Base-by-base conservation (phyloP, 129 eudicot genomes). In the Pittosporum tobira region DNA sequence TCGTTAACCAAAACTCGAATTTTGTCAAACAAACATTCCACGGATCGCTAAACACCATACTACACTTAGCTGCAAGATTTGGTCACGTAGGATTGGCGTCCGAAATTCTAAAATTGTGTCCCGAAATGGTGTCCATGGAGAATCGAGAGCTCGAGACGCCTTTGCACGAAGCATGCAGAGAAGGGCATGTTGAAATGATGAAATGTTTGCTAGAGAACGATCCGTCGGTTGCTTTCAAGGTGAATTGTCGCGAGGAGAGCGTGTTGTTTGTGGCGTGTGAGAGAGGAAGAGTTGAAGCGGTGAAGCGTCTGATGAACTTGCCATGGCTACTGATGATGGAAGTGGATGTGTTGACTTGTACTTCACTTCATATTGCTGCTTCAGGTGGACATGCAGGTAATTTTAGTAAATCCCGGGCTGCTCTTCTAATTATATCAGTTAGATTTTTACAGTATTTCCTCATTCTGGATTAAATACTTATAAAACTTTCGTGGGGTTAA, bases 301-400 rank as follows among this genome's bases (percentile, higher is more conserved):
- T 73, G 45, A 81, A 70, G 64, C 30, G 58, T 53, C 38, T 81
- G 70, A 1, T 81, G 18, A 50, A 45, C 59, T 66, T 70, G 19
- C 75, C 68, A 3, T 50, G 62, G 75, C 61, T 81, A 63, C 51
- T 77, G 30, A 49, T 57, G 80, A 73, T 76, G 19, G 83, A 81
- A 59, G 36, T 73, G 30, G 88, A 81, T 70, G 69, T 48, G 3
- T 63, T 14, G 31, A 51, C 59, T 15, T 1, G 44, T 31, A 73
- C 69, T 71, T 76, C 88, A 6, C 73, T 81, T 48, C 88, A 81
- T 71, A 83, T 56, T 48, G 88, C 88, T 62, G 88, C 80, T 52
- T 61, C 77, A 8, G 76, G 58, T 50, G 88, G 88, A 36, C 79
- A 73, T 47, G 77, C 75, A 57, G 80, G 88, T 78, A 67, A 13